Conservation (phyloP, 108 stramenopile genomes). For the Cyclotella choctawhatcheeana region DNA sequence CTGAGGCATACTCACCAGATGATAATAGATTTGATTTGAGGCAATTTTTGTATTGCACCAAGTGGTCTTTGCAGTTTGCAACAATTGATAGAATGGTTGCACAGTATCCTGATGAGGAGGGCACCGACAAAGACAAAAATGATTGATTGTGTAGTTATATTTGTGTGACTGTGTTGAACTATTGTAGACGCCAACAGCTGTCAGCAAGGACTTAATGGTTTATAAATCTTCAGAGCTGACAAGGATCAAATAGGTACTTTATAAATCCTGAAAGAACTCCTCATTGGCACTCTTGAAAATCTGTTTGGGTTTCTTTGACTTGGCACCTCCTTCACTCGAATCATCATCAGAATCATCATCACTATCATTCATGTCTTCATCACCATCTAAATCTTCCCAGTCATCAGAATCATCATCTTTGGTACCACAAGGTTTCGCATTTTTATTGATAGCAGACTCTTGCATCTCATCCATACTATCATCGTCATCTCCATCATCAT, state of each 20-base stretch:
- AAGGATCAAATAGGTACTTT: too few species aligned
- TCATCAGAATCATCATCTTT: constrained; percentile 69
- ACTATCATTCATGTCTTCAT: constrained; percentile 49
- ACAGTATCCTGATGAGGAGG: constrained; percentile 26
- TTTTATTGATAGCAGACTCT: neutral
- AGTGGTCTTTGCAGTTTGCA: constrained; percentile 91
- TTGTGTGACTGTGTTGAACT: neutral
- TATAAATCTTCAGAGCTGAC: too few species aligned
- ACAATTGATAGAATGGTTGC: constrained; percentile 72
- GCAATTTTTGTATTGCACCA: constrained; percentile 93
- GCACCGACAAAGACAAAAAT: constrained; percentile 47
- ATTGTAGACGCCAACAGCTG: too few species aligned
- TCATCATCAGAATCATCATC: constrained; percentile 55
- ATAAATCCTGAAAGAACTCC: constrained; percentile 88
- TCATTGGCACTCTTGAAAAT: constrained; percentile 82
- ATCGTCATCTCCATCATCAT: constrained; percentile 61
- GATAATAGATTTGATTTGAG: constrained; percentile 99
- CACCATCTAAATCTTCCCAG: constrained; percentile 78
- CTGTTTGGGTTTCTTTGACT: constrained; percentile 31
- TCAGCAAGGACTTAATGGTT: too few species aligned
- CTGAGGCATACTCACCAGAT: constrained; percentile 96
- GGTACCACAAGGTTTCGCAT: neutral
- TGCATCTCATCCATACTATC: constrained; percentile 27
- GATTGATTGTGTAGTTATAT: constrained; percentile 24
- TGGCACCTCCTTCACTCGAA: constrained; percentile 47